Evolutionary conservation across 768 basidiomycete species (phyloP).

Genomic region (Mycena floridula): DNA sequence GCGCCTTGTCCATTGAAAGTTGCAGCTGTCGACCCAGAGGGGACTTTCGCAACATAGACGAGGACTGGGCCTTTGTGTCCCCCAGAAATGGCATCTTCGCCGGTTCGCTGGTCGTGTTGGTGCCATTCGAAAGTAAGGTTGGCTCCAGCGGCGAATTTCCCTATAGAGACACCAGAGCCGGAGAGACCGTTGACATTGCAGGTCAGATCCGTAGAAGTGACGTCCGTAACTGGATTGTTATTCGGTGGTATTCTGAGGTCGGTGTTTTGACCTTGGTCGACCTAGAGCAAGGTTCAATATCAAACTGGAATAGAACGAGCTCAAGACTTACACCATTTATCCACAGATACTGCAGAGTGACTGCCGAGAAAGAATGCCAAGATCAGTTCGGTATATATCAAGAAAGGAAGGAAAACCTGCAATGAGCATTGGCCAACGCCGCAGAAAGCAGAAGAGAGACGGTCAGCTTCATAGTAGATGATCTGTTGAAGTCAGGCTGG

Average conservation of each 20-base stretch:
- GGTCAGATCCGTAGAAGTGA: constrained; percentile 44
- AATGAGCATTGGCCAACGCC: constrained; percentile 5
- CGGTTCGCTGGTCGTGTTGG: constrained; percentile 46
- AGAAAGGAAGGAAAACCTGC: constrained; percentile 2
- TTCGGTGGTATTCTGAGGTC: constrained; percentile 41
- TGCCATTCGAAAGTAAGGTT: constrained; percentile 51
- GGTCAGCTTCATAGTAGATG: background rate
- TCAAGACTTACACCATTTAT: constrained; percentile 31
- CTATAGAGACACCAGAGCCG: constrained; percentile 32
- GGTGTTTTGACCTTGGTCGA: constrained; percentile 39
- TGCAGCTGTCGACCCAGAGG: constrained; percentile 35
- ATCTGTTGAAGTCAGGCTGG: too few species aligned
- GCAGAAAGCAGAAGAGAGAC: background rate
- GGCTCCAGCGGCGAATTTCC: constrained; percentile 35
- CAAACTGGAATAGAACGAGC: background rate
- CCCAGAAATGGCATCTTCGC: constrained; percentile 43
- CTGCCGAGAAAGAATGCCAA: constrained; percentile 13
- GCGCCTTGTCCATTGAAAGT: constrained; percentile 41
- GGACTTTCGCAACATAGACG: constrained; percentile 47
- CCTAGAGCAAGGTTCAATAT: constrained; percentile 16
- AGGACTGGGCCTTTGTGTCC: constrained; percentile 48
- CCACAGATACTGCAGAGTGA: constrained; percentile 50
- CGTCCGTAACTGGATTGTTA: constrained; percentile 52
- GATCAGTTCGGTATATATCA: background rate
- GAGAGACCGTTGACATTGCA: constrained; percentile 46